Conservation (phyloP, 139 green algal genomes). For the Bryopsis sp. region DNA sequence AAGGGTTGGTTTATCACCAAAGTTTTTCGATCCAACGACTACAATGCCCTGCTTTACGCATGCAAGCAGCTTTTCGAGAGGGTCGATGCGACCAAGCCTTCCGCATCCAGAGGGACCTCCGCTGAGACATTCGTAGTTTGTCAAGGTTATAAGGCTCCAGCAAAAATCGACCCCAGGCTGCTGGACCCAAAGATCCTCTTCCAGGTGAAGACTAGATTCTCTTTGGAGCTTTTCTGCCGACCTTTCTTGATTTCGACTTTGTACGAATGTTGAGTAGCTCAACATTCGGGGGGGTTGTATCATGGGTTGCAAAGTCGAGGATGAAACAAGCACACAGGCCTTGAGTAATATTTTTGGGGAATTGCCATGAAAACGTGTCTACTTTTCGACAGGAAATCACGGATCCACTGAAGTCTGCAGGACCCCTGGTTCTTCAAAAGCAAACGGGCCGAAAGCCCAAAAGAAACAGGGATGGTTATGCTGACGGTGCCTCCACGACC, state of each 20-base stretch:
- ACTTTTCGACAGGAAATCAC: not conserved
- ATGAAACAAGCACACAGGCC: too few species aligned
- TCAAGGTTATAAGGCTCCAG: conserved; percentile 89
- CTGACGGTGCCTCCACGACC: conserved; percentile 73
- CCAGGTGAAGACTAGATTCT: too few species aligned
- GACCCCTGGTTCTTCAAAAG: conserved; percentile 11
- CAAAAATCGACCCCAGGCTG: conserved; percentile 93
- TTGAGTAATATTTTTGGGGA: too few species aligned
- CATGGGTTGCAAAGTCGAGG: too few species aligned
- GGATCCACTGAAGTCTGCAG: not conserved
- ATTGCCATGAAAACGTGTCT: too few species aligned
- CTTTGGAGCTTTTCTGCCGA: too few species aligned
- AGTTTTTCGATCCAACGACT: conserved; percentile 91
- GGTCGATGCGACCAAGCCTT: conserved; percentile 92
- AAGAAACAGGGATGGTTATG: conserved; percentile 81
- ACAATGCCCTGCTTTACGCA: conserved; percentile 94
- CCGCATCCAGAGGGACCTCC: conserved; percentile 78
- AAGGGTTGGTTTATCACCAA: conserved; percentile 95
- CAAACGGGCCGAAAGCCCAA: conserved; percentile 26
- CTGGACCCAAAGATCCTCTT: conserved; percentile 85
- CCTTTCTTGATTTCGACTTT: too few species aligned
- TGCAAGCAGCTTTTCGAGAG: conserved; percentile 95
- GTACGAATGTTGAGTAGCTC: too few species aligned
- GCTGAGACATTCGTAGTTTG: conserved; percentile 98
- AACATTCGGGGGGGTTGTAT: too few species aligned